These are phyloP conservation scores for Yarrowia bubula DNA, from an alignment of 805 yeast genomes.

Conservation along the genomic window DNA sequence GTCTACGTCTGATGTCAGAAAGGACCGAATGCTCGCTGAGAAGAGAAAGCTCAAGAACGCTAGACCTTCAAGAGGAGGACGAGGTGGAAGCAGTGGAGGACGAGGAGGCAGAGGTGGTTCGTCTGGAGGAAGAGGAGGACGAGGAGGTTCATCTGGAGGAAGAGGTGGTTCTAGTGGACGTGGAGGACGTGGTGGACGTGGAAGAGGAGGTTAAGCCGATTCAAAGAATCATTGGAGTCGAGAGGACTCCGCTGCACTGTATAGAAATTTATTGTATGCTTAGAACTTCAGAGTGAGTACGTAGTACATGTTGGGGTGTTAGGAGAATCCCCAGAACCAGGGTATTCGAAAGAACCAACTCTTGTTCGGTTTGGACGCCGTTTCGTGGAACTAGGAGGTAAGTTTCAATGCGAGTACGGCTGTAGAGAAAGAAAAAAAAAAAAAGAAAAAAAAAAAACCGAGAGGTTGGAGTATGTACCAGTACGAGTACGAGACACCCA, in stretches of 20 bases:
- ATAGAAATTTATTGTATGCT: too few relatives aligned
- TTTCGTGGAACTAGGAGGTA: too few relatives aligned
- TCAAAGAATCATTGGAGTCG: not conserved
- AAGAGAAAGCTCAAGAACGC: constrained; percentile 81
- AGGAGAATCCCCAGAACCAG: too few relatives aligned
- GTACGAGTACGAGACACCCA: too few relatives aligned
- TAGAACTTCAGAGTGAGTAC: too few relatives aligned
- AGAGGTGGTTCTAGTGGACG: not conserved
- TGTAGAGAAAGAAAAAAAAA: too few relatives aligned
- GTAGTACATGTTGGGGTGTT: too few relatives aligned
- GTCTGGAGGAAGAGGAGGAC: not conserved
- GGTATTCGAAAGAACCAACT: too few relatives aligned
- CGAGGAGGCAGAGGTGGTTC: not conserved
- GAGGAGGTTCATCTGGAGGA: not conserved
- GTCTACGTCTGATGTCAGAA: constrained; percentile 73
- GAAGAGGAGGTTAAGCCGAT: not conserved
- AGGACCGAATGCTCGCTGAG: constrained; percentile 66
- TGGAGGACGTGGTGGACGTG: not conserved
- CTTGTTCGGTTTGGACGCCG: too few relatives aligned
- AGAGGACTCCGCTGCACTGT: not conserved
- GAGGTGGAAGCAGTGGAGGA: not conserved
- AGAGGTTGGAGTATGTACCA: too few relatives aligned
- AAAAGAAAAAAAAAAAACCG: too few relatives aligned
- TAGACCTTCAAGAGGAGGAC: constrained; percentile 57
- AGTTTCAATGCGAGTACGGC: too few relatives aligned